Base-by-base conservation (phyloP, 2,329 filamentous ascomycete genomes). In the Thelonectria rubi region DNA sequence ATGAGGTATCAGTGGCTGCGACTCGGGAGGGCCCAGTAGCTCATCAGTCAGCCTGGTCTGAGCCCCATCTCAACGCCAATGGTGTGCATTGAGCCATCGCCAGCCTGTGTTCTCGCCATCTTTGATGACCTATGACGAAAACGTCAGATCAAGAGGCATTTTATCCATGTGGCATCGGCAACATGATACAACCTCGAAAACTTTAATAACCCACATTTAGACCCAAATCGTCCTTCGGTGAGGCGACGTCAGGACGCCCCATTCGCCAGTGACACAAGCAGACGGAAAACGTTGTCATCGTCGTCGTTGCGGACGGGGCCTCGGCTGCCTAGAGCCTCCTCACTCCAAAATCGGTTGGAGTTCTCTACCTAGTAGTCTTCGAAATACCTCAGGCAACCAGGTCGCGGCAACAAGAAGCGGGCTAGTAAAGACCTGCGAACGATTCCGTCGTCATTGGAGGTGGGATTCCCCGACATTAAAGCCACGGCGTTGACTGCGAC, bases 321-420 rank as follows among this genome's bases (percentile, higher is more conserved):
- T n/a, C n/a, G n/a, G n/a, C n/a, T n/a, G n/a, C 10, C 26, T 6
- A 6, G 26, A 30, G 26, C 10, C 26, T 30, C 26, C 26, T 5
- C 10, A 10, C 5, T 30, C 26, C 6, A 10, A 30, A 10, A 30
- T 10, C 6, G 15, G 34, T 11, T 37, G 34, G 12, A 10, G 12
- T n/a, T n/a, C n/a, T n/a, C n/a, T 5, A 3, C 6, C 34, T 37
- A 4, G 3, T 11, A 20, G 52, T n/a, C 45, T 47, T 24, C 9
- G 40, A 42, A 43, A 30, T 55, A 56, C 54, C 45, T 49, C 20
- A 56, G 52, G 52, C 45, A 56, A 45, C 43, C 54, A 56, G 49
- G 40, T 14, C 12, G 37, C 37, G n/a, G 15, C 10, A 10, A 40
- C 6, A 40, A 14, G 12, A 40, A 14, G 34, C 54, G 42, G 24